These are phyloP conservation scores for Spiraea crenata DNA, from an alignment of 331 rosid species.

Conservation along the genomic window DNA sequence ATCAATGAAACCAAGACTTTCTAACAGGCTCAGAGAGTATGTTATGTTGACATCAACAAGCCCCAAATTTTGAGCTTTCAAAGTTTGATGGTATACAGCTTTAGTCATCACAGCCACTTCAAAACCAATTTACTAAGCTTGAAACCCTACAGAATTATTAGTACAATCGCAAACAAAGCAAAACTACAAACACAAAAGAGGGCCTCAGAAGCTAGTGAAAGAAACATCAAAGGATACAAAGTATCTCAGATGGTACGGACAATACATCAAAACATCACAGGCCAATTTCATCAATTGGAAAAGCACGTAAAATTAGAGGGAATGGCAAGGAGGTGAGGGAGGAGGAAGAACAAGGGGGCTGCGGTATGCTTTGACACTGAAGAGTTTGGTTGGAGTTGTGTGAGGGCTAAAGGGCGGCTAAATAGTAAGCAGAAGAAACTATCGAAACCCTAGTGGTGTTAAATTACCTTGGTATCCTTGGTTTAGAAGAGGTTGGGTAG, in stretches of 20 bases:
- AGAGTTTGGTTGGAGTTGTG: too few relatives aligned
- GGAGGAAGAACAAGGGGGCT: too few relatives aligned
- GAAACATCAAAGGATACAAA: conserved; percentile 18
- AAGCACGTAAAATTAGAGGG: too few relatives aligned
- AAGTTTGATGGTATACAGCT: conserved; percentile 83
- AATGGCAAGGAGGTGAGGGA: neutral
- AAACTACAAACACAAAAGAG: neutral
- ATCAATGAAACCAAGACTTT: too few relatives aligned
- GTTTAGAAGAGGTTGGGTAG: neutral
- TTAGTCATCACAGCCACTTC: conserved; percentile 47
- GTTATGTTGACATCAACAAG: conserved; percentile 56
- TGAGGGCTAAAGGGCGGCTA: neutral
- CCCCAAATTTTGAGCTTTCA: conserved; percentile 50
- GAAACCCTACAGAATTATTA: too few relatives aligned
- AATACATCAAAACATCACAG: conserved; percentile 24
- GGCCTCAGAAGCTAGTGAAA: conserved; percentile 35
- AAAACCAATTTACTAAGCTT: neutral
- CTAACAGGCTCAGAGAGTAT: conserved; percentile 51
- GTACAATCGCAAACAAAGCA: too few relatives aligned
- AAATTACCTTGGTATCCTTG: neutral
- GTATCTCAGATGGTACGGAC: conserved; percentile 40
- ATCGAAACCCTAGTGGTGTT: conserved; percentile 6
- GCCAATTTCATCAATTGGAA: neutral
- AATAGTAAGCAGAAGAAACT: neutral
- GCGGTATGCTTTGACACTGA: too few relatives aligned